Evolutionary conservation across 176 grass and related monocot species (phyloP).

Genomic region (Zizania latifolia): DNA sequence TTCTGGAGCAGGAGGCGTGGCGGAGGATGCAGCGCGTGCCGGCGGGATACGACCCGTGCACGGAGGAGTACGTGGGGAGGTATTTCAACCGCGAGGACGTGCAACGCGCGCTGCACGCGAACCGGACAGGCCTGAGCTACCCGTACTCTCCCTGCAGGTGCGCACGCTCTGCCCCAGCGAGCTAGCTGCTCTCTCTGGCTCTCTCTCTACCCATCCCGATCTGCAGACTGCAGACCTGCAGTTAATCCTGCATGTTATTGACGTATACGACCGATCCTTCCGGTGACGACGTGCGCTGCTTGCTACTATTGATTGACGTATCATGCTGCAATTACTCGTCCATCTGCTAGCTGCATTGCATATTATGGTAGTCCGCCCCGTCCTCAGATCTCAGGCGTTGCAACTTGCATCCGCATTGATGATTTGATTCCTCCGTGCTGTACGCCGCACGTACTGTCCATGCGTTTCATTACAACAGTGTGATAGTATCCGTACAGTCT

Average conservation of each 20-base stretch:
- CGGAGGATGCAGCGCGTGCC: conserved; percentile 45
- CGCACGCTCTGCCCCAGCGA: too few species aligned
- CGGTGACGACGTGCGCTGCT: background rate
- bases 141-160: conserved; percentile 83
- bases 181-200: too few species aligned
- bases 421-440: background rate
- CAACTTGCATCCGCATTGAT: too few species aligned
- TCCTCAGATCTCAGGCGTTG: background rate
- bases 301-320: background rate
- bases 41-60: conserved; percentile 94
- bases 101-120: conserved; percentile 80
- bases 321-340: background rate
- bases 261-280: background rate
- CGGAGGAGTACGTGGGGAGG: conserved; percentile 60
- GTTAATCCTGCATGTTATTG: too few species aligned
- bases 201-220: background rate
- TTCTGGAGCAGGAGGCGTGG: conserved; percentile 51
- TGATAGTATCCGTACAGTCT: background rate
- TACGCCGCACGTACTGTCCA: background rate
- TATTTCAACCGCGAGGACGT: conserved; percentile 84
- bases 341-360: background rate
- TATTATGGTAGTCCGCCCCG: background rate
- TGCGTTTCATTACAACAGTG: background rate
- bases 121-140: conserved; percentile 56
- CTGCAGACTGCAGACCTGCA: too few species aligned